These are phyloP conservation scores for Elsinoe fawcettii DNA, from an alignment of 2,329 filamentous ascomycete species.

Conservation along the genomic window DNA sequence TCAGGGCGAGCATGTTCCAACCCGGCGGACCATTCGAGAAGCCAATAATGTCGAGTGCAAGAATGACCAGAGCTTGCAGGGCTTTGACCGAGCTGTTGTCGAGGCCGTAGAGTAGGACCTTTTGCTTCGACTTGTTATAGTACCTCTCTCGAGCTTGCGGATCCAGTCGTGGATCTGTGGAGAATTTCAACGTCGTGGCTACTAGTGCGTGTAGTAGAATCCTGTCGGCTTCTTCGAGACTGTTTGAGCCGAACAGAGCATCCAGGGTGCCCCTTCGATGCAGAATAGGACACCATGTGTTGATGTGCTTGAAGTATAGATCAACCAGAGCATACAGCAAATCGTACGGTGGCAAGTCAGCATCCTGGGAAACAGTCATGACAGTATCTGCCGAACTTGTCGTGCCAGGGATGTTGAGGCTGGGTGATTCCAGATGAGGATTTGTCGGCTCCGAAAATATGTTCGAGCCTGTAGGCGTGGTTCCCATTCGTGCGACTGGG, in stretches of 20 bases:
- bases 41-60: conserved; percentile 77
- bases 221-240: conserved; percentile 71
- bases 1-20: conserved; percentile 85
- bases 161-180: conserved; percentile 65
- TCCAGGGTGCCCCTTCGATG: conserved; percentile 76
- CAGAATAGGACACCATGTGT: conserved; percentile 75
- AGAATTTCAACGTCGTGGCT: conserved; percentile 78
- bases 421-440: conserved; percentile 50
- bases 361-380: conserved; percentile 30
- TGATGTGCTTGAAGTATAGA: conserved; percentile 57
- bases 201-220: conserved; percentile 83
- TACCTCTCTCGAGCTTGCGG: conserved; percentile 66
- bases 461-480: conserved; percentile 18
- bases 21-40: conserved; percentile 83
- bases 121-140: conserved; percentile 73
- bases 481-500: conserved; percentile 13
- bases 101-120: conserved; percentile 77
- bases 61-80: conserved; percentile 76
- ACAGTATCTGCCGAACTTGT: conserved; percentile 19
- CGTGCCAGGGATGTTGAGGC: conserved; percentile 46
- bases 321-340: conserved; percentile 53
- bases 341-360: conserved; percentile 52
- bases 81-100: conserved; percentile 86
- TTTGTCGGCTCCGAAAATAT: conserved; percentile 27
- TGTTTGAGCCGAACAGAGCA: conserved; percentile 67